Conservation (phyloP, 75 land plant genomes). For the Sequoiadendron giganteum region DNA sequence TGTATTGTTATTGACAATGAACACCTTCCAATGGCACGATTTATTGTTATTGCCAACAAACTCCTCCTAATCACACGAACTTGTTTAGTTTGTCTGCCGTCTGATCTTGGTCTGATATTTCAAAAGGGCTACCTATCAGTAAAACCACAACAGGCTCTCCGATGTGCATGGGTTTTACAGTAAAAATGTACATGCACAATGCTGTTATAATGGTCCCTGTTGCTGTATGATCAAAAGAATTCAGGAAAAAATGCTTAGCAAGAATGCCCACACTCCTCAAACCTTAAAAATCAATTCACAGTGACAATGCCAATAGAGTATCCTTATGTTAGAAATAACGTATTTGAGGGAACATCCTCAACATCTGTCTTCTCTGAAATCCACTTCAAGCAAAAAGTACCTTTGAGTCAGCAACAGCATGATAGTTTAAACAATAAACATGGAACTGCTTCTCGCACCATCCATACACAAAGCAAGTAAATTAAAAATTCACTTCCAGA, state of each 20-base stretch:
- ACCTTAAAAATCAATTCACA: too few species aligned
- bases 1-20: too few species aligned
- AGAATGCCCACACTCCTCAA: background rate
- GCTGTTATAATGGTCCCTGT: background rate
- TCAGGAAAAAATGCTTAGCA: background rate
- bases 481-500: background rate
- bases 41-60: too few species aligned
- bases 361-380: background rate
- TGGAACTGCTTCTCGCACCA: slow-evolving; percentile 87
- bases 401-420: slow-evolving; percentile 58
- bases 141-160: background rate
- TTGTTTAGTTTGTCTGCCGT: too few species aligned
- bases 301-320: background rate
- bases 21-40: too few species aligned
- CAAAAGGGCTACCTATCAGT: too few species aligned
- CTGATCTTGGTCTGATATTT: too few species aligned
- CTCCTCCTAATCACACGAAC: too few species aligned
- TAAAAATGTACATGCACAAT: background rate
- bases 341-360: background rate
- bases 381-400: background rate
- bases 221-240: background rate
- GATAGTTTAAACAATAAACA: slow-evolving; percentile 73
- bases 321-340: background rate
- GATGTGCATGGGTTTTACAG: background rate
- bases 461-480: background rate